These are phyloP conservation scores for Fraxinus dipetala DNA, from an alignment of 305 asterid genomes.

Conservation along the genomic window DNA sequence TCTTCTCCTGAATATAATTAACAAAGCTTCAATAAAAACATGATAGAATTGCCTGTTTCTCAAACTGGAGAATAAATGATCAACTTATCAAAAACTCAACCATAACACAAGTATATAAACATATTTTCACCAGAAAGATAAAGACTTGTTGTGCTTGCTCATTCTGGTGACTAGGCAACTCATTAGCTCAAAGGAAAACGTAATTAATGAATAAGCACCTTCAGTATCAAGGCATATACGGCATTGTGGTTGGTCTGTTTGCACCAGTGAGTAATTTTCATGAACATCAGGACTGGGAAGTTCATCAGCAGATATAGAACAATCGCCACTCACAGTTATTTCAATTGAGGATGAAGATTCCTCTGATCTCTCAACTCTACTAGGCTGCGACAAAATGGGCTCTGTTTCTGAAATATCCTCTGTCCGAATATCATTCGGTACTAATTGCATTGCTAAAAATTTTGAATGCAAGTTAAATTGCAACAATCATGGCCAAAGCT, in stretches of 20 bases:
- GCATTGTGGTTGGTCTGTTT: conserved; percentile 78
- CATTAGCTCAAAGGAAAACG: neutral
- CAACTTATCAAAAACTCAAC: conserved; percentile 1
- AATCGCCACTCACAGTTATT: conserved; percentile 63
- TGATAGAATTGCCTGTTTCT: neutral
- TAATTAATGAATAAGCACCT: conserved; percentile 48
- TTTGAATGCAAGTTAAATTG: conserved; percentile 39
- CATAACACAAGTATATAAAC: neutral
- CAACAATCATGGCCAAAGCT: conserved; percentile 34
- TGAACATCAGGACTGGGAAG: conserved; percentile 43
- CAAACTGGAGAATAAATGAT: neutral
- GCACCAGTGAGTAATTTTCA: conserved; percentile 52
- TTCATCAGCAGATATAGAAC: conserved; percentile 42
- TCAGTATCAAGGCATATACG: conserved; percentile 94
- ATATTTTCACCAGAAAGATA: neutral
- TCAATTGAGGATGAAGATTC: conserved; percentile 65
- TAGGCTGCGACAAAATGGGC: conserved; percentile 70
- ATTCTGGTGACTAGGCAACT: conserved; percentile 9
- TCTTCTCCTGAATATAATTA: conserved; percentile 71
- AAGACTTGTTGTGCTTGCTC: neutral
- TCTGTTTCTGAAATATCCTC: conserved; percentile 80
- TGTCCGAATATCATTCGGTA: conserved; percentile 57
- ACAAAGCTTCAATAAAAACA: conserved; percentile 21
- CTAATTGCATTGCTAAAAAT: conserved; percentile 65
- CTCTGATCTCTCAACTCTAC: conserved; percentile 40